Conservation (phyloP, 441 rosid genomes). For the Aquilaria agallochum region DNA sequence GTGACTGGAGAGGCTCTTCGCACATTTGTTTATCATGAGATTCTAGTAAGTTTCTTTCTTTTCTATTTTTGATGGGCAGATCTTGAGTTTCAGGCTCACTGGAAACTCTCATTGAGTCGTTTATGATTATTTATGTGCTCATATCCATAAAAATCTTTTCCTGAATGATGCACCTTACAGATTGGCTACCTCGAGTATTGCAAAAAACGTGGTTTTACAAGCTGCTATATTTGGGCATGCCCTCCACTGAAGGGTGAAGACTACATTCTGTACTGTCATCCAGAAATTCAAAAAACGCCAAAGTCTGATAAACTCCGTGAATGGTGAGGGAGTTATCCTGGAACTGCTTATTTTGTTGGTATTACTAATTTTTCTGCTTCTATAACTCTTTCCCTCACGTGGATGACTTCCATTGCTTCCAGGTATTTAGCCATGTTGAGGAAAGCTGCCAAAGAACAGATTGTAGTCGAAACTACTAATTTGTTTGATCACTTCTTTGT, state of each 20-base stretch:
- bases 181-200: conserved; percentile 99
- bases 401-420: conserved; percentile 19
- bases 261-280: conserved; percentile 97
- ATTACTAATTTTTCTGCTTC: neutral
- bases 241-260: conserved; percentile 99
- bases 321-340: conserved; percentile 56
- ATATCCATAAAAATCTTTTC: conserved; percentile 9
- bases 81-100: conserved; percentile 7
- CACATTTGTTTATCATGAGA: conserved; percentile 97
- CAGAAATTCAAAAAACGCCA: conserved; percentile 99
- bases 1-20: conserved; percentile 98
- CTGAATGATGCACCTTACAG: conserved; percentile 30
- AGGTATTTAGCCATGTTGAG: conserved; percentile 94
- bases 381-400: conserved; percentile 12
- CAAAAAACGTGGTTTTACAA: conserved; percentile 97
- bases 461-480: conserved; percentile 91
- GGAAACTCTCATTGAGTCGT: conserved; percentile 6
- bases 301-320: conserved; percentile 98
- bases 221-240: conserved; percentile 99
- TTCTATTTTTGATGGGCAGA: too few relatives aligned
- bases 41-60: conserved; percentile 55
- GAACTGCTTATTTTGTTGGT: neutral
- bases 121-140: conserved; percentile 4
- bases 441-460: conserved; percentile 84
- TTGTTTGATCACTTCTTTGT: conserved; percentile 92